phyloP scores from a whole-genome alignment of 345 rosid species.

The Hibiscus syriacus region DNA sequence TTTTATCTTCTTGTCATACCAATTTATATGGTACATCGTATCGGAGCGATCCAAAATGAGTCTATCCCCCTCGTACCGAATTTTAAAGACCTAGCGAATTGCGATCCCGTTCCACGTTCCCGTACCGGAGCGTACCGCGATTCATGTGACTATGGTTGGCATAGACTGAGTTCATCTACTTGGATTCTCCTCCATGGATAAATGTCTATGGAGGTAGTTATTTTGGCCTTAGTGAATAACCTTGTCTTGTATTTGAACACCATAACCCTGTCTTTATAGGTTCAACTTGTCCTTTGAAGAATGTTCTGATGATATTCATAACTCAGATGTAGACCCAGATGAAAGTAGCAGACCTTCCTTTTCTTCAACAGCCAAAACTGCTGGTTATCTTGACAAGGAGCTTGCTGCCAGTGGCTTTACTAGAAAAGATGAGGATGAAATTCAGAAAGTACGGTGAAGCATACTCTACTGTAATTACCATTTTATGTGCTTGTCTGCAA shows the following conservation, averaged over 20 bases:
- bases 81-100: too few species aligned
- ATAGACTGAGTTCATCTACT: background rate
- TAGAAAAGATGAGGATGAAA: constrained; percentile 73
- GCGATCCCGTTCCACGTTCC: too few species aligned
- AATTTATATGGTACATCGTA: too few species aligned
- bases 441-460: constrained; percentile 52
- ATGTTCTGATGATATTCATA: constrained; percentile 30
- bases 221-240: background rate
- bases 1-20: too few species aligned
- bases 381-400: constrained; percentile 69
- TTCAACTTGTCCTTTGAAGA: constrained; percentile 60
- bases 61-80: too few species aligned
- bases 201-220: background rate
- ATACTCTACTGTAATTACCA: background rate
- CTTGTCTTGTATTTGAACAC: background rate
- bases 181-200: background rate
- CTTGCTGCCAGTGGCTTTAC: constrained; percentile 95
- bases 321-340: constrained; percentile 34
- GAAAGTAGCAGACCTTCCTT: constrained; percentile 63
- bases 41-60: too few species aligned
- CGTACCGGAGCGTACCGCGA: too few species aligned
- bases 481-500: background rate
- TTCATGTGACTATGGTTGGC: background rate
- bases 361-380: constrained; percentile 53
- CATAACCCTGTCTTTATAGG: constrained; percentile 22